These are phyloP conservation scores for Theobroma cacao DNA, from an alignment of 345 rosid species.

Conservation along the genomic window DNA sequence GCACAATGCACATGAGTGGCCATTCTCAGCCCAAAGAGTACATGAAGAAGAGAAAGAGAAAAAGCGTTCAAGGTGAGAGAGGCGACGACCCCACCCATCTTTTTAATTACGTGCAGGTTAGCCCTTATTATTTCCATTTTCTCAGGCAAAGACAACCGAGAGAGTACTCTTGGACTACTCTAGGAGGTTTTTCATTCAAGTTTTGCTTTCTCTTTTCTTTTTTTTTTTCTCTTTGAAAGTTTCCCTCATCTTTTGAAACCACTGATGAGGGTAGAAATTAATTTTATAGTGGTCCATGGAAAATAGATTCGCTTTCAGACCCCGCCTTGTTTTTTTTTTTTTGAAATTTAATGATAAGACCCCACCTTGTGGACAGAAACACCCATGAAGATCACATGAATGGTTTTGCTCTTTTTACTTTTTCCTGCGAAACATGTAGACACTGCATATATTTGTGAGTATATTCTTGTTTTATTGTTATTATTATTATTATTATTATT, in stretches of 20 bases:
- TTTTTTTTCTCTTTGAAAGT: not conserved
- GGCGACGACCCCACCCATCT: too few relatives aligned
- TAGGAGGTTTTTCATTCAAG: constrained; percentile 2
- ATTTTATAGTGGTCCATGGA: constrained; percentile 1
- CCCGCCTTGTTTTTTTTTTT: too few relatives aligned
- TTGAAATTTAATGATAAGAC: too few relatives aligned
- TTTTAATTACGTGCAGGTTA: too few relatives aligned
- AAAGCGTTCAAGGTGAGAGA: too few relatives aligned
- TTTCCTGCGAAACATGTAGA: not conserved
- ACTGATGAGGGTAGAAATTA: not conserved
- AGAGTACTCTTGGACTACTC: not conserved
- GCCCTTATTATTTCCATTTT: not conserved
- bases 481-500: not conserved
- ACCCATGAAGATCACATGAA: constrained; percentile 19
- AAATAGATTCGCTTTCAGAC: not conserved
- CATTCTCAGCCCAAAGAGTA: not conserved
- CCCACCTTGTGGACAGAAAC: not conserved
- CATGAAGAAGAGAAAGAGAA: not conserved
- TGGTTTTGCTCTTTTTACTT: constrained; percentile 2
- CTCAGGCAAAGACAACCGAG: not conserved
- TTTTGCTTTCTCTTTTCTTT: constrained; percentile 3
- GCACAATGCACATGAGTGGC: constrained; percentile 14
- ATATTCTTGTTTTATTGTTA: not conserved
- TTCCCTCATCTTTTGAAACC: not conserved
- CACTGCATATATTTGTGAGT: not conserved